Evolutionary conservation across 179 eudicot species (phyloP).

Genomic region (Silene vulgaris): DNA sequence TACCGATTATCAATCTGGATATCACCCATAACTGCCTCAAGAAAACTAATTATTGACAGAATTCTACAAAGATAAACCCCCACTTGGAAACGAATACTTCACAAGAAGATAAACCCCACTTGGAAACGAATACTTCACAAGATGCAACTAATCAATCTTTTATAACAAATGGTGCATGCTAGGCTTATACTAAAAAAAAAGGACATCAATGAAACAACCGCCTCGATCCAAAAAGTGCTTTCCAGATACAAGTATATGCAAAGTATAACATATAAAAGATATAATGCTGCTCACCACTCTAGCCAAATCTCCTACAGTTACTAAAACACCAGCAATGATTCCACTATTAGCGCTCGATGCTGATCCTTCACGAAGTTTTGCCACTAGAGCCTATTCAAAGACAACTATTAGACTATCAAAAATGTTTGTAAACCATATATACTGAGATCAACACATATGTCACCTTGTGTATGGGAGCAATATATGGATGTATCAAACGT

Average conservation of each 20-base stretch:
- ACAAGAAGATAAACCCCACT: neutral
- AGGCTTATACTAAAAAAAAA: neutral
- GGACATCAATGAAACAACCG: neutral
- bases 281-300: slow-evolving; percentile 74
- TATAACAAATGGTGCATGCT: neutral
- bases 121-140: neutral
- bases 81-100: neutral
- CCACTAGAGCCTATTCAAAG: slow-evolving; percentile 67
- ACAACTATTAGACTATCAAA: slow-evolving; percentile 7
- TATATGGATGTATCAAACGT: slow-evolving; percentile 81
- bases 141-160: too few relatives aligned
- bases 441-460: slow-evolving; percentile 12
- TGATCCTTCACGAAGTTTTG: slow-evolving; percentile 79
- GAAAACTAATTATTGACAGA: neutral
- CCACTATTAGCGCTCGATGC: slow-evolving; percentile 77
- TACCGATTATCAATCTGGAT: neutral
- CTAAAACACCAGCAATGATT: slow-evolving; percentile 73
- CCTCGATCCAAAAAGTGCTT: neutral
- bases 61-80: neutral
- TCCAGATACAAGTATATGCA: slow-evolving; percentile 36
- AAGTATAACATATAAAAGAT: slow-evolving; percentile 34
- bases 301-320: slow-evolving; percentile 96
- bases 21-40: neutral
- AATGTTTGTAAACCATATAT: slow-evolving; percentile 17
- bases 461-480: slow-evolving; percentile 97